Base-by-base conservation (phyloP, 192 early-diverging fungal genomes). In the Gaertneriomyces sp. region DNA sequence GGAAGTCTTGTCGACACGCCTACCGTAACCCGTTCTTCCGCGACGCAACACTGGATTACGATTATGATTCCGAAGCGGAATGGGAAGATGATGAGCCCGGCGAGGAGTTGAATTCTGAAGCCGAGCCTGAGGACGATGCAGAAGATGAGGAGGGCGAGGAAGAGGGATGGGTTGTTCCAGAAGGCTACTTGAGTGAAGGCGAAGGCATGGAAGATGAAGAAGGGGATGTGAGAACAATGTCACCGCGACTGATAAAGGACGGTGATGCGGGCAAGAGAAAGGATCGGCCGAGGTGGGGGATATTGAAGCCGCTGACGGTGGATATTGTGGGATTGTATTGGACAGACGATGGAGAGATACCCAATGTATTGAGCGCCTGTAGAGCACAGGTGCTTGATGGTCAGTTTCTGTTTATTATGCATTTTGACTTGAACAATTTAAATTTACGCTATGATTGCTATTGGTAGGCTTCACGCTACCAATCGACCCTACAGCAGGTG, bases 61-160 rank as follows among this genome's bases (percentile, higher is more conserved):
- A 90, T 5, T 75, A 89, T 63, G 94, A 96, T 65, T 92, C 90
- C 66, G 92, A 93, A 52, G 88, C 85, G 0, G 94, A 94, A 74
- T 96, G 94, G 94, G 91, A 91, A 41, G 86, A 84, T 39, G 91
- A 93, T 42, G 94, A 90, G 41, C 89, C 90, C 61, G 94, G 94
- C 16, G 94, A 96, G 62, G 91, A 94, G 51, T 76, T 89, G 11
- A 80, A 77, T 46, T 89, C 85, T 70, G 90, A 89, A 6, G 85
- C 87, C 64, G 92, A 93, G 39, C 90, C 91, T 5, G 88, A 90
- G 4, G 86, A 88, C 33, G 87, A 81, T n/a, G 81, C 76, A n/a
- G 81, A 81, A 9, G 80, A 73, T 38, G 78, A 81, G 2, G 80
- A 76, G 12, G 83, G 86, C 2, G 87, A 80, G 4, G 81, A 76